Percentiles rank a stretch among this genome's conserved stretches.
Evolutionary conservation across 2,329 filamentous ascomycete species (phyloP).

Genomic region (Trichoderma semiorbis): DNA sequence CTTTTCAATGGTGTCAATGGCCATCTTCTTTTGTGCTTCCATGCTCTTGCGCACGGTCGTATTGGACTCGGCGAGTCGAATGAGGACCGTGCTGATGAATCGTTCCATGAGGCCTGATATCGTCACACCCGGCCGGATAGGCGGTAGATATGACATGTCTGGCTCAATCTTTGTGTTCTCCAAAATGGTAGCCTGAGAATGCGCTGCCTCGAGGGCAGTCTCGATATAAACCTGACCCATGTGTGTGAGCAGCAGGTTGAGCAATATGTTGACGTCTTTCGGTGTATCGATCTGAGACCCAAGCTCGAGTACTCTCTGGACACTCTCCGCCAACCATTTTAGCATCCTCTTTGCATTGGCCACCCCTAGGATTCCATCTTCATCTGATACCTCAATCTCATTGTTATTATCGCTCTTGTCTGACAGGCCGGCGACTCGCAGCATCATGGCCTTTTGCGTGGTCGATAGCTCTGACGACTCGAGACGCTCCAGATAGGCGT

Average conservation of each 20-base stretch:
- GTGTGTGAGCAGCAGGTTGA: slow-evolving; percentile 77
- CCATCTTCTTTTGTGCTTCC: slow-evolving; percentile 73
- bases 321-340: slow-evolving; percentile 93
- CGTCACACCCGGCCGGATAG: slow-evolving; percentile 75
- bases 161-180: slow-evolving; percentile 81
- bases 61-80: slow-evolving; percentile 84
- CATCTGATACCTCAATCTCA: slow-evolving; percentile 86
- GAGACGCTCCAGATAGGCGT: slow-evolving; percentile 84
- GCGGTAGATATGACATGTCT: slow-evolving; percentile 78
- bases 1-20: slow-evolving; percentile 75
- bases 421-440: slow-evolving; percentile 82
- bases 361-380: slow-evolving; percentile 79
- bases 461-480: slow-evolving; percentile 84
- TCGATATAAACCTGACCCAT: slow-evolving; percentile 82
- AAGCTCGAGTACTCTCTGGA: slow-evolving; percentile 87
- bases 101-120: slow-evolving; percentile 92
- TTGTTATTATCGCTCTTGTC: slow-evolving; percentile 67
- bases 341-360: slow-evolving; percentile 96
- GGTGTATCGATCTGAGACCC: slow-evolving; percentile 83
- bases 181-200: slow-evolving; percentile 70
- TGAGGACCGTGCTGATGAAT: slow-evolving; percentile 84
- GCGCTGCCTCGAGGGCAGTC: slow-evolving; percentile 64
- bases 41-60: slow-evolving; percentile 87
- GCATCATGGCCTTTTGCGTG: slow-evolving; percentile 85
- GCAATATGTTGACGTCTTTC: slow-evolving; percentile 83